Conservation (phyloP, 2,329 filamentous ascomycete species). For the Aphanoascus verrucosus region DNA sequence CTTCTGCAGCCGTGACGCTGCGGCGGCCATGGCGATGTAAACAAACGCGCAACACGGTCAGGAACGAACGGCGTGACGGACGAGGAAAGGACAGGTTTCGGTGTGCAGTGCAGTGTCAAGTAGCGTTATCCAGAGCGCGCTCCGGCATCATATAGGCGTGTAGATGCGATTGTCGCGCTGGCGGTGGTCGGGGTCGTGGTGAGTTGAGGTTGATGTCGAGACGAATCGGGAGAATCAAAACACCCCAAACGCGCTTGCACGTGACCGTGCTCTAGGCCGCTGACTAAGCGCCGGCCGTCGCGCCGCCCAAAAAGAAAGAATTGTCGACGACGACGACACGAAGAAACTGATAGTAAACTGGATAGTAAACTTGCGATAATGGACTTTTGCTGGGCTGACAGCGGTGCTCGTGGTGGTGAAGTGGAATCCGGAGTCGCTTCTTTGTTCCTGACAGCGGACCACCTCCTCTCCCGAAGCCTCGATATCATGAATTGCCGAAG, state of each 20-base stretch:
- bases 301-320: too few species aligned
- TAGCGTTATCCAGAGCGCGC: background rate
- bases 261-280: background rate
- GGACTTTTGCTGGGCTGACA: too few species aligned
- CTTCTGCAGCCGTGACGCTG: conserved; percentile 32
- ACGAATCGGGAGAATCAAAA: background rate
- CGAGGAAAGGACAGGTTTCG: background rate
- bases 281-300: too few species aligned
- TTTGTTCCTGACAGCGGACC: background rate
- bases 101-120: background rate
- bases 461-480: background rate
- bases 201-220: background rate
- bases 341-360: too few species aligned
- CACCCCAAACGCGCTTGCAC: conserved; percentile 3
- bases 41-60: conserved; percentile 5
- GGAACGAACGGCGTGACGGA: background rate
- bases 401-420: too few species aligned
- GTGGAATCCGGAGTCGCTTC: too few species aligned
- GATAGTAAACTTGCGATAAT: too few species aligned
- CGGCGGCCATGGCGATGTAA: conserved; percentile 30
- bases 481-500: background rate
- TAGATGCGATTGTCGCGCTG: background rate
- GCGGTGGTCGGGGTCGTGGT: background rate
- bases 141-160: background rate
- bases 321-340: too few species aligned